Conservation (phyloP, 148 eudicot genomes). For the Silene uniflora region DNA sequence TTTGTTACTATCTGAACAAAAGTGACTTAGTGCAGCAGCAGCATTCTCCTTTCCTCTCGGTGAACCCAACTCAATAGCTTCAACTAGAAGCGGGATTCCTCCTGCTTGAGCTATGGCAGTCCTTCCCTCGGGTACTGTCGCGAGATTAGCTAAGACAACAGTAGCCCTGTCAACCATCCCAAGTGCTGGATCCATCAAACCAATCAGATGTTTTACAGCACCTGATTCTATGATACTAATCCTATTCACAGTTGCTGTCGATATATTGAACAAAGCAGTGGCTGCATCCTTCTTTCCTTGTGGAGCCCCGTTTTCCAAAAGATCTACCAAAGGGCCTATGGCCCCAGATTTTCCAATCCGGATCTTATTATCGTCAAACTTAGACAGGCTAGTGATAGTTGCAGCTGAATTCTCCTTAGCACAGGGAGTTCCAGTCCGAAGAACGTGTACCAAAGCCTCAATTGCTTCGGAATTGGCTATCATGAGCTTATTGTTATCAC, state of each 20-base stretch:
- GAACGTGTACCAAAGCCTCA: conserved; percentile 75
- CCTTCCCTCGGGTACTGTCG: conserved; percentile 67
- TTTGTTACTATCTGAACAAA: conserved; percentile 60
- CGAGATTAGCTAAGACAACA: conserved; percentile 82
- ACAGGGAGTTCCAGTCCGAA: conserved; percentile 63
- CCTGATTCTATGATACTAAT: conserved; percentile 65
- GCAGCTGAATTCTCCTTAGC: conserved; percentile 91
- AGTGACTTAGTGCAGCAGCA: conserved; percentile 78
- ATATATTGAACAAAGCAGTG: conserved; percentile 76
- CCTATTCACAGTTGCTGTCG: conserved; percentile 66
- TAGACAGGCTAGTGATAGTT: conserved; percentile 70
- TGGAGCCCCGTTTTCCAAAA: conserved; percentile 64
- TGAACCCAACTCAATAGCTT: conserved; percentile 87
- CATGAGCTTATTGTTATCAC: conserved; percentile 70
- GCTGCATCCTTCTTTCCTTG: conserved; percentile 84
- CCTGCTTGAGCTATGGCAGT: conserved; percentile 61
- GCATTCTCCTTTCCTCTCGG: conserved; percentile 91
- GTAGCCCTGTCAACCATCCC: conserved; percentile 92
- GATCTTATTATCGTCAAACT: conserved; percentile 59
- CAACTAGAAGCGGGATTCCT: conserved; percentile 82
- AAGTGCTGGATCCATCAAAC: conserved; percentile 76
- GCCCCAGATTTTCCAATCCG: conserved; percentile 74
- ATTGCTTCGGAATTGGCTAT: conserved; percentile 66
- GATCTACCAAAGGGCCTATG: conserved; percentile 67
- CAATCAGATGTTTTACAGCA: conserved; percentile 65